Percentiles rank a stretch among this genome's conserved stretches.
Evolutionary conservation across 2,329 filamentous ascomycete genomes (phyloP).

Genomic region (Scopulariopsis brevicaulis): DNA sequence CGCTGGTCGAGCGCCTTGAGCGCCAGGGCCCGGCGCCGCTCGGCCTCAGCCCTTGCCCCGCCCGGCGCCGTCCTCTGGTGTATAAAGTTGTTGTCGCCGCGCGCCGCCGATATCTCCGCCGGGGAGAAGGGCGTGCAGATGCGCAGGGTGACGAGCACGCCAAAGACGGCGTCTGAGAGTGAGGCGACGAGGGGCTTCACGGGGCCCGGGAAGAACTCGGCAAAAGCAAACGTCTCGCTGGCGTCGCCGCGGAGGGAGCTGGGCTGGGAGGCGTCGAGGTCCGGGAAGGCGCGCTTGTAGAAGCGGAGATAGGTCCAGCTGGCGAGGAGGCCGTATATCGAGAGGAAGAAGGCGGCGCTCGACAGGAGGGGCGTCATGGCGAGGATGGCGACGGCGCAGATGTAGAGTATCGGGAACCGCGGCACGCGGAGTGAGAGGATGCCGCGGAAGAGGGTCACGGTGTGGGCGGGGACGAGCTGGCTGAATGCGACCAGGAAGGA

Average conservation of each 20-base stretch:
- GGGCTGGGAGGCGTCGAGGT: constrained; percentile 51
- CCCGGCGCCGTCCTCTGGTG: constrained; percentile 43
- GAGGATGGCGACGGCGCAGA: constrained; percentile 60
- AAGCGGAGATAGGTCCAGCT: constrained; percentile 96
- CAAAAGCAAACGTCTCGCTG: constrained; percentile 91
- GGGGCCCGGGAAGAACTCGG: constrained; percentile 85
- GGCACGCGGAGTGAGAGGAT: constrained; percentile 80
- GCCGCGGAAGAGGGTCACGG: constrained; percentile 84
- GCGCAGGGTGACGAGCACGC: constrained; percentile 59
- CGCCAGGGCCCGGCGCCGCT: constrained; percentile 77
- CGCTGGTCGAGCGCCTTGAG: constrained; percentile 87
- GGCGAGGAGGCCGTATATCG: constrained; percentile 69
- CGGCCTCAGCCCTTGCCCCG: constrained; percentile 78
- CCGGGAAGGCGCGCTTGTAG: constrained; percentile 68
- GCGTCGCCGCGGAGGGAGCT: constrained; percentile 72
- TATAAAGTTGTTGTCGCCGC: constrained; percentile 49
- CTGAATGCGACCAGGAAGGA: constrained; percentile 95
- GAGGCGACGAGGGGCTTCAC: constrained; percentile 67
- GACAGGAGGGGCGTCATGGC: constrained; percentile 44
- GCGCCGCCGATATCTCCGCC: constrained; percentile 65
- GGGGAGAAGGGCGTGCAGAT: constrained; percentile 79
- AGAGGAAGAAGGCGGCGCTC: constrained; percentile 69
- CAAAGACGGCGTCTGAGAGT: constrained; percentile 65
- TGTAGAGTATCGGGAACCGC: constrained; percentile 57
- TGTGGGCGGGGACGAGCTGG: constrained; percentile 94